Evolutionary conservation across 345 rosid species (phyloP), one percentile per base, ranked within the genome.

Genomic region (Chamaenerion angustifolium): DNA sequence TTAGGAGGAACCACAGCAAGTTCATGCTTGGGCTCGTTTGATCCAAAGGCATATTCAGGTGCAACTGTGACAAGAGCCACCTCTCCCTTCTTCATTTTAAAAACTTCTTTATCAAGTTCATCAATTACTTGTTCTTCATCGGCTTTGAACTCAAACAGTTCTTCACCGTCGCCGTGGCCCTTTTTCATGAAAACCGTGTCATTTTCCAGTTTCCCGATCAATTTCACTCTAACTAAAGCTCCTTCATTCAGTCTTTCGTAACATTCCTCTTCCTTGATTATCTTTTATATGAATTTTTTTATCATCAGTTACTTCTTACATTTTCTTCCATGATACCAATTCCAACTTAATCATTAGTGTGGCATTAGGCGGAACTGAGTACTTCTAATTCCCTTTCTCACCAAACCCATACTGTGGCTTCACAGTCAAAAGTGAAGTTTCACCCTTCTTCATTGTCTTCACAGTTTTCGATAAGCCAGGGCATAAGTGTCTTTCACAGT

Each of bases 91-190:
- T 85, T 93, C 99, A 93, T 85, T 13, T 74, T 69, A 67, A 63
- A 59, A 47, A 76, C 77, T 40, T 92, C 86, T 79, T 56, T 85
- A 69, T 88, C 97, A 49, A 93, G 92, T 40, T 97, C 99, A 54
- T 85, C 88, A 42, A 83, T 67, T 9, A 88, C 97, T 82, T 88
- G 86, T 55, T 81, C 99, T 71, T 88, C 99, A 58, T 93, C 96
- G 8, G 75, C 69, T 64, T 73, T 85, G 68, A 88, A 88, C 70
- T 88, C 97, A 59, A 82, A 76, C 19, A 52, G 72, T n/a, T 80
- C 78, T 43, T 78, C 93, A 40, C 61, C 67, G n/a, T 71, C 79
- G 21, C 68, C 81, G 1, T 81, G 86, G 45, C 94, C 96, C 57
- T 82, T 82, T 75, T 79, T 88, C 58, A 77, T 1, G 47, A 88